A percentile compares a stretch with the other conserved stretches of the same genome.
Evolutionary conservation across 495 filamentous ascomycete species (phyloP).

Genomic region (Bombardia bombarda): DNA sequence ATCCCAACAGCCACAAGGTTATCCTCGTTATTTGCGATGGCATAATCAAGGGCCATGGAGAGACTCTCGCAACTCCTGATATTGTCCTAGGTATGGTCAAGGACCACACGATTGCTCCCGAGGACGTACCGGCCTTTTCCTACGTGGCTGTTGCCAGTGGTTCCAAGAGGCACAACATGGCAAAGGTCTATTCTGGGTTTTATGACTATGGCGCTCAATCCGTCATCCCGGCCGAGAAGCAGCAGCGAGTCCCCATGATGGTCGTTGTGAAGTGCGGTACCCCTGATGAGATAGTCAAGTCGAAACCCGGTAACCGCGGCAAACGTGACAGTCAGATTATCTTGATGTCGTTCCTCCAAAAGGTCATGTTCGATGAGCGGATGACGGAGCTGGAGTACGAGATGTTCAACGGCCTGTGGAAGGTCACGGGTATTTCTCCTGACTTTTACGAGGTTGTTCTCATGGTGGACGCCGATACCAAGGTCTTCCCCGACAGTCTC

Average conservation of each 20-base stretch:
- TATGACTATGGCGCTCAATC: constrained; percentile 90
- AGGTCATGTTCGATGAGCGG: constrained; percentile 99
- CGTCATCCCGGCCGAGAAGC: constrained; percentile 72
- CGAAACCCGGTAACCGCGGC: constrained; percentile 93
- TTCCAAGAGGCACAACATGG: constrained; percentile 98
- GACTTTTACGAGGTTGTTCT: constrained; percentile 97
- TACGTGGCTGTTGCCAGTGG: constrained; percentile 96
- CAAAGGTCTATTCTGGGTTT: constrained; percentile 95
- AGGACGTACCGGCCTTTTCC: constrained; percentile 80
- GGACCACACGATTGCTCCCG: constrained; percentile 68
- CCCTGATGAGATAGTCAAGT: constrained; percentile 66
- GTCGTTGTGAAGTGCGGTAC: constrained; percentile 94
- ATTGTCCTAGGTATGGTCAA: constrained; percentile 90
- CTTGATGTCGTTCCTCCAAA: constrained; percentile 98
- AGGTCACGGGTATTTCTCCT: constrained; percentile 92
- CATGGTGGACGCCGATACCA: constrained; percentile 99
- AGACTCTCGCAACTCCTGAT: constrained; percentile 80
- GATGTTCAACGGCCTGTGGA: constrained; percentile 99
- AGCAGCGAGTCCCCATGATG: constrained; percentile 99
- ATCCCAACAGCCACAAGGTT: constrained; percentile 96
- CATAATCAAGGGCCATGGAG: constrained; percentile 93
- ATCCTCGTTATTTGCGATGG: constrained; percentile 96
- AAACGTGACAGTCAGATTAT: constrained; percentile 99
- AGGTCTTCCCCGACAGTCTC: constrained; percentile 94
- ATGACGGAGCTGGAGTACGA: constrained; percentile 99